Percentiles rank a stretch among this genome's conserved stretches.
Evolutionary conservation across 192 early-diverging fungal species (phyloP).

Genomic region (Gaertneriomyces semiglobifer): DNA sequence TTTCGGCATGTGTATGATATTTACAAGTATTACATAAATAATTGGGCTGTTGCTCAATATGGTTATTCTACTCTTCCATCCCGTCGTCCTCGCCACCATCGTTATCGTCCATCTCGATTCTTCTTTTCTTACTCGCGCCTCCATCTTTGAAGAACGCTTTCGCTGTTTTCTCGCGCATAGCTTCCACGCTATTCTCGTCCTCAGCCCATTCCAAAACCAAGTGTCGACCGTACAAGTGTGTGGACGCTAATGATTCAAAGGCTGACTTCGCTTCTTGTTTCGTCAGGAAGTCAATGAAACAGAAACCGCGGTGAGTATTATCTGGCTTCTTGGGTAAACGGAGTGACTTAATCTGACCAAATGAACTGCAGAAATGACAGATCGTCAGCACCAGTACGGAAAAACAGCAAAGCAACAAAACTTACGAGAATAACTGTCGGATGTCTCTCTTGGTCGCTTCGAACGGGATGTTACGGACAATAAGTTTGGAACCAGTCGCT

Average conservation of each 20-base stretch:
- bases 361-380: constrained; percentile 56
- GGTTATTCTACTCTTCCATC: constrained; percentile 20
- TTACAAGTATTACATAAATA: not conserved
- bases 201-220: constrained; percentile 95
- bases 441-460: constrained; percentile 95
- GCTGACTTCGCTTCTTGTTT: constrained; percentile 92
- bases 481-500: constrained; percentile 77
- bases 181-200: constrained; percentile 75
- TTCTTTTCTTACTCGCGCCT: constrained; percentile 56
- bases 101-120: constrained; percentile 57
- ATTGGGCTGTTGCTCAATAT: not conserved
- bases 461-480: constrained; percentile 95
- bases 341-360: constrained; percentile 92
- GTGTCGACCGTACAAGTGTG: constrained; percentile 97
- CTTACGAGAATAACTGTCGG: constrained; percentile 78
- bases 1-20: not conserved
- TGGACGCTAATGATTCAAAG: constrained; percentile 77
- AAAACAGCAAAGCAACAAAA: constrained; percentile 7
- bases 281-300: constrained; percentile 96
- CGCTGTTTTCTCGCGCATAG: constrained; percentile 79
- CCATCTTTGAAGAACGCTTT: constrained; percentile 69
- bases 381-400: not conserved
- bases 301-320: constrained; percentile 93
- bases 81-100: constrained; percentile 15
- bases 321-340: constrained; percentile 92